phyloP scores from a whole-genome alignment of 1,139 yeast genomes.

The Ashbya aceris region DNA sequence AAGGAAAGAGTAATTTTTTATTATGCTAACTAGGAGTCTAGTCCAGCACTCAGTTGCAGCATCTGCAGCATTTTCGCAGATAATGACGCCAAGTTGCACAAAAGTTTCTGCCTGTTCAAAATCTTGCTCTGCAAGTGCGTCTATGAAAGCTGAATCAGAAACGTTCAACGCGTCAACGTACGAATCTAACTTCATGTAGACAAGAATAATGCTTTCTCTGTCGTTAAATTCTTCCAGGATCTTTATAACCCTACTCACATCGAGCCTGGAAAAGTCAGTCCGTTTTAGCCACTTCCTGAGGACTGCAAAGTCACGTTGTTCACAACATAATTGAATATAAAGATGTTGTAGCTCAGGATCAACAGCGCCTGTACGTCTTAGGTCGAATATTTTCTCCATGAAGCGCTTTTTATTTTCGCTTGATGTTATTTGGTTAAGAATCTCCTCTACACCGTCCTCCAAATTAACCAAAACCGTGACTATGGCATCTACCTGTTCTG shows the following conservation, averaged over 20 bases:
- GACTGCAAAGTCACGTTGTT: constrained; percentile 6
- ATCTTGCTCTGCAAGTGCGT: constrained; percentile 11
- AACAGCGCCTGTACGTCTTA: neutral
- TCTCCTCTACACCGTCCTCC: constrained; percentile 6
- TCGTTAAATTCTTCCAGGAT: constrained; percentile 9
- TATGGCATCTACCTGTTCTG: neutral
- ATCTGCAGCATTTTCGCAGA: constrained; percentile 7
- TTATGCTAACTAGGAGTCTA: constrained; percentile 15
- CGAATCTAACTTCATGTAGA: constrained; percentile 14
- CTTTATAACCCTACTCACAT: constrained; percentile 9
- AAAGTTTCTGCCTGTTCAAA: constrained; percentile 7
- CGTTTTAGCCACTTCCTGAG: constrained; percentile 14
- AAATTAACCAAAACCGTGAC: constrained; percentile 6
- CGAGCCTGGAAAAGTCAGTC: constrained; percentile 11
- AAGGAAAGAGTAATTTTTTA: constrained; percentile 11
- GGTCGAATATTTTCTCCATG: constrained; percentile 14
- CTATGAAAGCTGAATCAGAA: constrained; percentile 11
- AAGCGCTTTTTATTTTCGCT: constrained; percentile 10
- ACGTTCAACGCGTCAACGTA: constrained; percentile 13
- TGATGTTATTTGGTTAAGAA: constrained; percentile 5
- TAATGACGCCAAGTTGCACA: constrained; percentile 12
- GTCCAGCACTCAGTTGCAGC: constrained; percentile 18
- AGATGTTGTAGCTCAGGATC: constrained; percentile 9
- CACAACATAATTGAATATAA: constrained; percentile 16
- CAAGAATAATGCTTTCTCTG: constrained; percentile 14